Evolutionary conservation across 768 basidiomycete genomes (phyloP).

Genomic region (Suillus fuscotomentosus): DNA sequence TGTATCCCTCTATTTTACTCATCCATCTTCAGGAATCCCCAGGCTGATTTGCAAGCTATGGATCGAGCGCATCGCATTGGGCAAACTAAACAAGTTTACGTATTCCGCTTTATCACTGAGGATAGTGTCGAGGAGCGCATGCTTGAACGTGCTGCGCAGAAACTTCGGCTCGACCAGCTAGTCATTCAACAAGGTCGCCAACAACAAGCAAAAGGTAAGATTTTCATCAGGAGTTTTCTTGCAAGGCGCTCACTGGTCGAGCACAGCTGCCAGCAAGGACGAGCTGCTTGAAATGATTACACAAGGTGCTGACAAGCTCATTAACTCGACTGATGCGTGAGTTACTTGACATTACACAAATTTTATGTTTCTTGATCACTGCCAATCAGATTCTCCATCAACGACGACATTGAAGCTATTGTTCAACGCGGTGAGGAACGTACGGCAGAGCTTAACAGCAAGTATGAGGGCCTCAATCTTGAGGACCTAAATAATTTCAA

Average conservation of each 20-base stretch:
- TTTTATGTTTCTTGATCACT: constrained; percentile 2
- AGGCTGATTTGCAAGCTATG: constrained; percentile 99
- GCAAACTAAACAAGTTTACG: constrained; percentile 96
- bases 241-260: not conserved
- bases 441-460: constrained; percentile 82
- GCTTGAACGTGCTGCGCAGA: constrained; percentile 93
- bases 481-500: constrained; percentile 98
- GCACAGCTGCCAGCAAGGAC: constrained; percentile 87
- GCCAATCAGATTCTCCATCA: constrained; percentile 58
- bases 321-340: constrained; percentile 75
- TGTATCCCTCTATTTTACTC: constrained; percentile 4
- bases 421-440: constrained; percentile 90
- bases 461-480: constrained; percentile 89
- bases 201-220: constrained; percentile 72
- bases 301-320: constrained; percentile 96
- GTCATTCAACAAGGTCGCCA: constrained; percentile 96
- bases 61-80: constrained; percentile 96
- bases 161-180: constrained; percentile 90
- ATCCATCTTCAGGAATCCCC: constrained; percentile 77
- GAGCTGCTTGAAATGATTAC: constrained; percentile 98
- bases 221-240: not conserved
- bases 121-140: constrained; percentile 96
- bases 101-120: constrained; percentile 96
- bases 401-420: constrained; percentile 93
- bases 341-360: constrained; percentile 21